Evolutionary conservation across 129 eudicot genomes (phyloP), one percentile per base, ranked within the genome.

Genomic region (Mikania micrantha): DNA sequence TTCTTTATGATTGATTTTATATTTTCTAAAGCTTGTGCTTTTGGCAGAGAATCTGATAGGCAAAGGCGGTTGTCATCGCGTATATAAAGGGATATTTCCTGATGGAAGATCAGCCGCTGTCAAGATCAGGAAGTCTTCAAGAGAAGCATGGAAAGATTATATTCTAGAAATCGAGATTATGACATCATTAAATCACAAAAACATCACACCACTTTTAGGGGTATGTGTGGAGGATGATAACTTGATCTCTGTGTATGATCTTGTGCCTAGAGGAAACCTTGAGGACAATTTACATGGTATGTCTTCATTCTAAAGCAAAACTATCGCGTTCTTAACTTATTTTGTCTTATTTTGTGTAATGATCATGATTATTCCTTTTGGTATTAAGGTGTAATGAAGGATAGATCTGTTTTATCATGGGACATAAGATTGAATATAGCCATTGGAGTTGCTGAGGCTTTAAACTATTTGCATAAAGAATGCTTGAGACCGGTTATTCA

Each of bases 61-160:
- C 5, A 83, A 76, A 78, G 99, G 99, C 60, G 99, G 95, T 34
- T 80, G 81, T 69, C 91, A 90, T 57, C 74, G 90, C 9, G 99
- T 94, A 25, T 94, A 86, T 78, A 94, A 81, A 80, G 99, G 95
- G 44, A 15, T 57, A 29, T 87, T 94, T 83, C 87, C 90, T 38
- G 93, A 85, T 53, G 95, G 93, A 21, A 94, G 87, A 61, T 41
- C 73, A 12, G 93, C 85, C 19, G 99, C 99, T 12, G 88, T 94
- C 7, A 94, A 94, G 75, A 79, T 85, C 17, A 60, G 82, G 66
- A 84, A 78, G 72, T 87, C 93, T 1, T 86, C 96, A 25, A 89
- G 73, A 81, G 97, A 85, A 81, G 83, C 95, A 7, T 82, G 99
- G 99, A 85, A 89, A 61, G 82, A 85, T 75, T 94, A 89, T 64